Conservation (phyloP, 1,284 basidiomycete genomes). For the Naganishia sp. region DNA sequence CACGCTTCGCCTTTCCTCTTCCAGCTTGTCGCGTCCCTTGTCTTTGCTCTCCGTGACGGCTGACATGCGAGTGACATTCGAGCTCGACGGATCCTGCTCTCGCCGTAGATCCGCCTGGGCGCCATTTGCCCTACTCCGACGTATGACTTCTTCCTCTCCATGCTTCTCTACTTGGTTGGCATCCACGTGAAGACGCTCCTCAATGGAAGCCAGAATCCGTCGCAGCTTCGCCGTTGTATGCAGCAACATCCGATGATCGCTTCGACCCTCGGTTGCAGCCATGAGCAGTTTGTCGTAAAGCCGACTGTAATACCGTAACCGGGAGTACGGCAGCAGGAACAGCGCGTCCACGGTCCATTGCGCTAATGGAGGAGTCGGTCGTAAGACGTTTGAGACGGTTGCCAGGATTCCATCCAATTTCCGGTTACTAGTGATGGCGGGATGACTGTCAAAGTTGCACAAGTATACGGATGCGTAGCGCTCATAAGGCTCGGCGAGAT, state of each 20-base stretch:
- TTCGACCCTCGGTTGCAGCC: constrained; percentile 82
- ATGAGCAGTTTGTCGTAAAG: constrained; percentile 84
- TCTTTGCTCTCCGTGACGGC: constrained; percentile 4
- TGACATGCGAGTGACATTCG: too few species aligned
- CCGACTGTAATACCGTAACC: constrained; percentile 90
- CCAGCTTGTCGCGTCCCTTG: constrained; percentile 20
- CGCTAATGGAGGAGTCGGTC: constrained; percentile 43
- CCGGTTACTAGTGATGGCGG: constrained; percentile 71
- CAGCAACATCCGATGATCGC: constrained; percentile 79
- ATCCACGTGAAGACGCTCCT: constrained; percentile 59
- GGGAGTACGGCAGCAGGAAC: constrained; percentile 79
- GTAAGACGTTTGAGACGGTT: constrained; percentile 8
- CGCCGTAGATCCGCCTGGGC: not conserved
- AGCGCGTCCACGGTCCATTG: constrained; percentile 83
- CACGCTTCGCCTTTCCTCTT: constrained; percentile 40
- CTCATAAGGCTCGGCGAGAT: constrained; percentile 82
- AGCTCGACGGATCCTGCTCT: too few species aligned
- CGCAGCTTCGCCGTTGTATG: constrained; percentile 68
- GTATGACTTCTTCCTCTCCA: constrained; percentile 4
- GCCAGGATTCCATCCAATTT: constrained; percentile 68
- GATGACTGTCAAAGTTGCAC: constrained; percentile 79
- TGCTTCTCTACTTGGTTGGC: constrained; percentile 43
- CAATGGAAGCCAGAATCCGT: constrained; percentile 67
- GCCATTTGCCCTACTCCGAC: not conserved
- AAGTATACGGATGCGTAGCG: constrained; percentile 74